Evolutionary conservation across 2,329 filamentous ascomycete species (phyloP).

Genomic region (Triangularia verruculosa): DNA sequence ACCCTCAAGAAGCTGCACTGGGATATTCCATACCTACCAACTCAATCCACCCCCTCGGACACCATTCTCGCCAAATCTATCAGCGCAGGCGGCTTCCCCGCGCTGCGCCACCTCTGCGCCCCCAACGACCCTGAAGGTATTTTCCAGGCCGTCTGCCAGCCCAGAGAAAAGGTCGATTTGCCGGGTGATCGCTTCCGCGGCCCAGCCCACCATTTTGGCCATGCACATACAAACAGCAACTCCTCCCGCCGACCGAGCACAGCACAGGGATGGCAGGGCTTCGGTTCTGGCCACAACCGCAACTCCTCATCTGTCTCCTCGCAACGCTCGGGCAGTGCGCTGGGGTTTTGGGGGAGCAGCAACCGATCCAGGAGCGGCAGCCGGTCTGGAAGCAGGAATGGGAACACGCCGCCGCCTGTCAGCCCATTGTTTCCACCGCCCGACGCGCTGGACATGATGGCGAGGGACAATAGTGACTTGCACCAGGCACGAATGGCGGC

Average conservation of each 20-base stretch:
- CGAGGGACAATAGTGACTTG: slow-evolving; percentile 43
- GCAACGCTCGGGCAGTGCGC: slow-evolving; percentile 12
- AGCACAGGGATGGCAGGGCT: background rate
- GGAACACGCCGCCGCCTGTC: background rate
- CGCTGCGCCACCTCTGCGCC: slow-evolving; percentile 56
- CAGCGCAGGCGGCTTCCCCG: slow-evolving; percentile 58
- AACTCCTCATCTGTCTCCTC: slow-evolving; percentile 20
- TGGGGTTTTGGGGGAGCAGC: slow-evolving; percentile 3
- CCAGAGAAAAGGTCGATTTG: slow-evolving; percentile 53
- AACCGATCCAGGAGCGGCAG: background rate
- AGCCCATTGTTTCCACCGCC: slow-evolving; percentile 18
- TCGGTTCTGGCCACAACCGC: slow-evolving; percentile 12
- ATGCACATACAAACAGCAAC: slow-evolving; percentile 4
- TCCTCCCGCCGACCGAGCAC: slow-evolving; percentile 4
- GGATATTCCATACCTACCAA: slow-evolving; percentile 54
- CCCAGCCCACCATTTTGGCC: background rate
- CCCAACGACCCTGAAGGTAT: slow-evolving; percentile 68
- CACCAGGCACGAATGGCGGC: slow-evolving; percentile 58
- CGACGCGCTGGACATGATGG: slow-evolving; percentile 15
- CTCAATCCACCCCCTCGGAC: slow-evolving; percentile 50
- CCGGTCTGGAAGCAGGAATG: background rate
- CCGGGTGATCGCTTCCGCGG: slow-evolving; percentile 47
- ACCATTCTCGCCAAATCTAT: slow-evolving; percentile 64
- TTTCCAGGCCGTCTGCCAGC: slow-evolving; percentile 67
- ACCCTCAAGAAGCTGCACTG: slow-evolving; percentile 58